phyloP scores from a whole-genome alignment of 805 yeast genomes.

The Candida berthetii region DNA sequence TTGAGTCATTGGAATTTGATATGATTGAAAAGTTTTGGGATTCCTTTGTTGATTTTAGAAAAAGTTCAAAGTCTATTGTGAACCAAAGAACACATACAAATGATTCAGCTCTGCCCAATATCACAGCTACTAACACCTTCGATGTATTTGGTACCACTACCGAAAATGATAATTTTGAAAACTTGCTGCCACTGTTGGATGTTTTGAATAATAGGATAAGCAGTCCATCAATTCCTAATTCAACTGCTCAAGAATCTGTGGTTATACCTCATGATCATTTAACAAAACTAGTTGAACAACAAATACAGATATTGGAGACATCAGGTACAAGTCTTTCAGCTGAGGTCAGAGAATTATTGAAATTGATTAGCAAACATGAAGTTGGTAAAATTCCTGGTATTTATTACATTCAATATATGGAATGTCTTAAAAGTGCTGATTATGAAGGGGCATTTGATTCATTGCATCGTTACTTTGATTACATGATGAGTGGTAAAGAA shows the following conservation, averaged over 20 bases:
- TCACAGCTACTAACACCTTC: conserved; percentile 15
- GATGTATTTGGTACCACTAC: conserved; percentile 13
- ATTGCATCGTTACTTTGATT: conserved; percentile 63
- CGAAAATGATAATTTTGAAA: conserved; percentile 15
- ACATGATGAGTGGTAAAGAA: conserved; percentile 64
- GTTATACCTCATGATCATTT: conserved; percentile 48
- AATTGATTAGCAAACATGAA: conserved; percentile 41
- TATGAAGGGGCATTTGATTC: conserved; percentile 49
- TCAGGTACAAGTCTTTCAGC: conserved; percentile 45
- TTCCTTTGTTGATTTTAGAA: conserved; percentile 30
- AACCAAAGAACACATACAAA: conserved; percentile 21
- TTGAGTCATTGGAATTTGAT: conserved; percentile 40
- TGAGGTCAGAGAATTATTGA: conserved; percentile 33
- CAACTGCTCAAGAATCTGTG: conserved; percentile 13
- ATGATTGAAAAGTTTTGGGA: conserved; percentile 37
- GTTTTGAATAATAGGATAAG: conserved; percentile 1
- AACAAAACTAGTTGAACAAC: conserved; percentile 42
- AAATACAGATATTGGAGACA: conserved; percentile 44
- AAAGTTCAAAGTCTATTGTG: conserved; percentile 17
- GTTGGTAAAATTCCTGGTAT: conserved; percentile 35
- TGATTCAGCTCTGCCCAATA: background rate
- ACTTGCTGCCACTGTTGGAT: conserved; percentile 8
- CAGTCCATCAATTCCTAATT: no score
- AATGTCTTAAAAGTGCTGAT: conserved; percentile 50
- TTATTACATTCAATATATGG: conserved; percentile 56